phyloP scores from a whole-genome alignment of 2,329 filamentous ascomycete genomes.

The Trichoderma koningii region DNA sequence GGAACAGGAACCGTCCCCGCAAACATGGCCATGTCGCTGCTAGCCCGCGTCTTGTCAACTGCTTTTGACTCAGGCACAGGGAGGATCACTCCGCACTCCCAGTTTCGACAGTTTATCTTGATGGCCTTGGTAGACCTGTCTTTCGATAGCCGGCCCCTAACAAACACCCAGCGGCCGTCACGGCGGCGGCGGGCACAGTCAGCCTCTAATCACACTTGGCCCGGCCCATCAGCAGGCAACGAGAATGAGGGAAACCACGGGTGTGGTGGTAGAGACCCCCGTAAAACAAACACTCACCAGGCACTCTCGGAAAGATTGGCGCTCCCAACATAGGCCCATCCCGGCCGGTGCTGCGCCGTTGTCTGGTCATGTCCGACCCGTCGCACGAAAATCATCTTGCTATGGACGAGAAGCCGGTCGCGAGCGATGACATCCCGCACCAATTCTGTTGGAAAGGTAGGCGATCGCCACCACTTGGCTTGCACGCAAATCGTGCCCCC shows the following conservation, averaged over 20 bases:
- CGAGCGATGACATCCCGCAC: conserved; percentile 74
- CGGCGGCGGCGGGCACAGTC: conserved; percentile 33
- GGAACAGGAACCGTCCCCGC: conserved; percentile 61
- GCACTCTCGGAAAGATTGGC: conserved; percentile 92
- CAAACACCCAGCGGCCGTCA: conserved; percentile 26
- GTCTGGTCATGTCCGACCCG: conserved; percentile 23
- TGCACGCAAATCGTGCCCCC: conserved; percentile 85
- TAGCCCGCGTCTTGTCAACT: conserved; percentile 27
- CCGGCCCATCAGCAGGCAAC: conserved; percentile 11
- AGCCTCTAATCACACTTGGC: conserved; percentile 27
- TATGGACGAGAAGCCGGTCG: conserved; percentile 79
- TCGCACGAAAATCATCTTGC: conserved; percentile 68
- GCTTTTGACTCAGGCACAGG: conserved; percentile 48
- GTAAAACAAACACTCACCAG: conserved; percentile 61
- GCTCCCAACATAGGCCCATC: conserved; percentile 86
- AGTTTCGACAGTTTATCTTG: conserved; percentile 85
- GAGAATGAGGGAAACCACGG: background rate
- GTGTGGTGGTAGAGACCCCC: background rate
- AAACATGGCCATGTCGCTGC: conserved; percentile 48
- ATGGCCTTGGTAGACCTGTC: conserved; percentile 66
- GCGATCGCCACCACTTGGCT: conserved; percentile 68
- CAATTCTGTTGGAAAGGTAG: conserved; percentile 69
- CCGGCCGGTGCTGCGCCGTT: conserved; percentile 37
- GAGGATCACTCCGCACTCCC: conserved; percentile 90
- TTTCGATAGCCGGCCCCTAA: conserved; percentile 74